Evolutionary conservation across 208 protist species (phyloP).

Genomic region (Trypanosoma avium): DNA sequence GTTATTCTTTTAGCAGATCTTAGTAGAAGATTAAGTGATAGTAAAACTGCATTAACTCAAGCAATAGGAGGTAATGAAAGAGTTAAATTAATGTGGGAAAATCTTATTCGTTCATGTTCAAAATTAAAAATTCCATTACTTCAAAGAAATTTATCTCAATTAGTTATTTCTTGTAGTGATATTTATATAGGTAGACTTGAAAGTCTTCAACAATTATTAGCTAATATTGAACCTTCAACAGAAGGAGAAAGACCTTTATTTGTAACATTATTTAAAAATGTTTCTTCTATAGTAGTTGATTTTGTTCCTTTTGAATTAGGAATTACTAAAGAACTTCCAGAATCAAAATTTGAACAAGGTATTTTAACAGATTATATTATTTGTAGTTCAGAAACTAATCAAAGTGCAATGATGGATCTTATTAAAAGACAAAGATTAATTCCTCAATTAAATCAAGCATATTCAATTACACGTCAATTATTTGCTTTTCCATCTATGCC

Average conservation of each 20-base stretch:
- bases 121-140: constrained; percentile 24
- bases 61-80: constrained; percentile 47
- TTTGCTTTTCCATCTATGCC: constrained; percentile 30
- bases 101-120: constrained; percentile 34
- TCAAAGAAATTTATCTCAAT: constrained; percentile 33
- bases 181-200: constrained; percentile 54
- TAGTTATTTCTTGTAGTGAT: constrained; percentile 43
- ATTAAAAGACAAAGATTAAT: constrained; percentile 5
- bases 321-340: not conserved
- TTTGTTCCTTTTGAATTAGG: constrained; percentile 39
- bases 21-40: constrained; percentile 37
- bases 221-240: constrained; percentile 17
- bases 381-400: constrained; percentile 7
- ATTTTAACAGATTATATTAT: constrained; percentile 29
- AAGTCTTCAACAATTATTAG: constrained; percentile 43
- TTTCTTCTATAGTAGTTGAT: constrained; percentile 47
- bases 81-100: constrained; percentile 69
- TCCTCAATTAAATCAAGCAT: constrained; percentile 14
- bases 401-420: constrained; percentile 18
- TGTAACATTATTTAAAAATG: constrained; percentile 53
- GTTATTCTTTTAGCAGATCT: constrained; percentile 59
- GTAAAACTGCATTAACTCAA: constrained; percentile 36
- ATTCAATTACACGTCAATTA: constrained; percentile 4
- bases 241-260: constrained; percentile 23
- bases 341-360: constrained; percentile 17